Evolutionary conservation across 2,329 filamentous ascomycete species (phyloP), one percentile per base, ranked within the genome.

Genomic region (Epichloe elymi): DNA sequence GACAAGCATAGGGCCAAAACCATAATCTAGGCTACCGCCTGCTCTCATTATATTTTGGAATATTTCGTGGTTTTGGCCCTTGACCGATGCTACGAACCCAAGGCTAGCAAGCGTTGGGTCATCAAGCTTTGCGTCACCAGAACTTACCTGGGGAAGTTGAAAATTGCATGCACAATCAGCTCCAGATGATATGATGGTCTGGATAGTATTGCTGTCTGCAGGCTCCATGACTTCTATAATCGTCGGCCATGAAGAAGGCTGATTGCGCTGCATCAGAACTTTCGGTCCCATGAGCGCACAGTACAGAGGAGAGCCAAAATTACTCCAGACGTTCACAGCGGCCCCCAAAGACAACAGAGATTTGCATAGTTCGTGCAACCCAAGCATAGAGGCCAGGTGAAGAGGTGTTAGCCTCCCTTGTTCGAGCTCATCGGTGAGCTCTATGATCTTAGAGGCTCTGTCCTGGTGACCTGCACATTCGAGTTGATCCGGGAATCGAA

Each of bases 331-430:
- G 30, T 63, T 58, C 35, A 62, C 40, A 15, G 57, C 46, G 17
- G 56, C 57, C 0, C 58, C 59, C 19, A 54, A 49, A 0, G 49
- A 53, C 1, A 65, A n/a, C 3, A 67, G 58, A 8, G 57, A 52
- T 35, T 53, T 48, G 54, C 62, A 65, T 4, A 69, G 52, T 5
- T 51, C 59, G 1, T 60, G 57, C 15, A 69, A 46, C 4, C 63
- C 61, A 6, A 70, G 56, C 2, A 63, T 60, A 2, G 66, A 63
- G 17, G 67, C 65, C 8, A 68, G 51, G 35, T 70, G 67, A 11
- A 70, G 49, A 5, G 66, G 59, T 1, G 60, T 56, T 8, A 67
- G 48, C 0, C 56, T 12, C 59, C 59, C 58, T 10, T 61, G 55
- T 42, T 61, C 62, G 3, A 67, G 46, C 2, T 56, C 54, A 38